A percentile compares a stretch with the other conserved stretches of the same genome.
phyloP scores from a whole-genome alignment of 2,329 filamentous ascomycete species.

The Xylaria sp. region DNA sequence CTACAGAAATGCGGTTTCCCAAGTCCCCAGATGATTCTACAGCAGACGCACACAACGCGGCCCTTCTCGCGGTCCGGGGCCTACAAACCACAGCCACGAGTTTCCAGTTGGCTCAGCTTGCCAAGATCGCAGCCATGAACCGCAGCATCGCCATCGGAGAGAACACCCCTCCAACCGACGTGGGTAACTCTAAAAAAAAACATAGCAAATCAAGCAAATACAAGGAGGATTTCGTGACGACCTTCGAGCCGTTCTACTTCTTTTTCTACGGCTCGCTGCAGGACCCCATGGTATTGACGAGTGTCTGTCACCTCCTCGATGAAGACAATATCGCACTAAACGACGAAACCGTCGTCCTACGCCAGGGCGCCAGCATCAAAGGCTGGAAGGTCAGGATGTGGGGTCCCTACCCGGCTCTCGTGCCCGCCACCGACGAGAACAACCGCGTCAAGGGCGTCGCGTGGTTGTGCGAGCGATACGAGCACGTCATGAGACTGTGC shows the following conservation, averaged over 20 bases:
- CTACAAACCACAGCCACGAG: conserved; percentile 32
- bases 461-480: conserved; percentile 41
- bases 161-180: not conserved
- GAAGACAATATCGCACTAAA: not conserved
- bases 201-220: not conserved
- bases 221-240: not conserved
- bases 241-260: conserved; percentile 46
- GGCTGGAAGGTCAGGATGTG: conserved; percentile 41
- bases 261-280: conserved; percentile 48
- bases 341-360: not conserved
- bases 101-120: conserved; percentile 25
- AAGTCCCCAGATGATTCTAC: not conserved
- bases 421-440: conserved; percentile 30
- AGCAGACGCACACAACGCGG: conserved; percentile 22
- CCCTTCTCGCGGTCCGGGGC: conserved; percentile 37
- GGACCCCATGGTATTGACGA: conserved; percentile 15
- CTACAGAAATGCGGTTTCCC: not conserved
- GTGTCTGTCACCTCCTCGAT: conserved; percentile 15
- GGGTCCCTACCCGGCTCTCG: conserved; percentile 38
- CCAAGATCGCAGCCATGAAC: conserved; percentile 1
- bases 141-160: not conserved
- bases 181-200: not conserved
- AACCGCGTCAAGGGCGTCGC: conserved; percentile 34
- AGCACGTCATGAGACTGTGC: conserved; percentile 31
- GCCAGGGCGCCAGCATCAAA: conserved; percentile 32